Evolutionary conservation across 2,329 filamentous ascomycete genomes (phyloP), one percentile per base, ranked within the genome.

Genomic region (Neopestalotiopsis clavispora): DNA sequence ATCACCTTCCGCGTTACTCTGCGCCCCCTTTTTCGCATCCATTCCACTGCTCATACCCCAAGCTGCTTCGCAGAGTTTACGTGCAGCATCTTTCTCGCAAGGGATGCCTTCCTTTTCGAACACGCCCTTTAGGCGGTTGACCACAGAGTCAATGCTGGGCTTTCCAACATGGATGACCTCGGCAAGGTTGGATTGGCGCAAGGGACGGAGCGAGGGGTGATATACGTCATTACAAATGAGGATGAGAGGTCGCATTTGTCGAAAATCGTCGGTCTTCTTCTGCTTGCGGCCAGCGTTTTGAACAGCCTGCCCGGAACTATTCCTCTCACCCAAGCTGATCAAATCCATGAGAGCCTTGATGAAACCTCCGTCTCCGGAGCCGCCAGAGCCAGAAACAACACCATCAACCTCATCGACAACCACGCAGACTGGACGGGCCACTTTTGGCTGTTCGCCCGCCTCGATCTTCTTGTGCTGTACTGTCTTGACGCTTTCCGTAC

Each of bases 221-320:
- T 99, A 99, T 1, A 98, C 90, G 78, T 99, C 97, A 75, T 99
- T 99, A 84, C 96, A 99, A 74, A 99, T 96, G 62, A 99, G 85
- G 65, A 99, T 94, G 38, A 99, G 84, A 0, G 96, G 96, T 60
- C 96, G 88, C 81, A 97, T 88, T 71, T 98, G 87, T 57, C 92
- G 89, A 77, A 99, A 99, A 69, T 91, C 92, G 75, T 98, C 95
- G 0, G 91, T 91, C 78, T 94, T 95, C 79, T 89, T 94, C 32
- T 62, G 59, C 80, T 90, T 93, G 70, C 85, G 80, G 57, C 67
- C 45, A 6, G 78, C 71, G 9, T 79, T 73, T 10, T 76, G 71
- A 13, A 79, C 49, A 76, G 80, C 69, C 20, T 76, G 75, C 0
- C 74, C 72, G 0, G 79, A 75, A 32, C 78, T 86, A 74, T 98